Evolutionary conservation across 2,329 filamentous ascomycete genomes (phyloP), one percentile per base, ranked within the genome.

Genomic region (Calonectria pteridis): DNA sequence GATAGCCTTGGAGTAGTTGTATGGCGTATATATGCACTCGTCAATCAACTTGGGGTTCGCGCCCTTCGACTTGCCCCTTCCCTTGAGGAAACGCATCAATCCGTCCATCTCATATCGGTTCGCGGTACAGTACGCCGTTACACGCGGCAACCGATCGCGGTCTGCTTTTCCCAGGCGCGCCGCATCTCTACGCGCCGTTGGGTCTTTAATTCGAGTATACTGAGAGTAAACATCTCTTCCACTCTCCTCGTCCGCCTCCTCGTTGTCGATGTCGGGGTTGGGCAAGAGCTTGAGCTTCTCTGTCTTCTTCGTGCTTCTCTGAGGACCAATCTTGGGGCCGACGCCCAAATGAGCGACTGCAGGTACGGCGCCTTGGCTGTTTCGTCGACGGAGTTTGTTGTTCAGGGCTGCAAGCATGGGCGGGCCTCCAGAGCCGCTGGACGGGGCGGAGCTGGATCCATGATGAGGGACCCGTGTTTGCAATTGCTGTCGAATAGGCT

Each of bases 201-300:
- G 96, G 82, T 99, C 97, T 84, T 98, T 98, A 86, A 99, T 99
- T 55, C 97, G 91, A 11, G 96, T 98, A 84, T 98, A 98, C 84
- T 99, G 97, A 31, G 96, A 96, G 86, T 99, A 99, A 37, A 99
- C 97, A 83, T 99, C 97, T 76, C 96, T 90, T 13, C 96, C 95
- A 81, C 95, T 97, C 84, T 98, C 96, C 81, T 98, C 96, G 75
- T 98, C 96, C 9, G 77, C 88, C 78, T 89, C 92, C 53, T 96
- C 94, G 31, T 94, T 94, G 43, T 91, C 94, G 55, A 95, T 89
- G 73, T 97, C 94, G 0, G 96, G 95, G 81, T 97, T 97, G 0
- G 97, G 97, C 20, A 99, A 88, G n/a, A 99, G 90, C 86, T 99
- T 99, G 74, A 99, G 89, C 87, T 99, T 99, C 87, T 98, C 95